Percentiles rank a stretch among this genome's conserved stretches.
phyloP scores from a whole-genome alignment of 176 grass and related monocot genomes.

The Aegilops tauschii region DNA sequence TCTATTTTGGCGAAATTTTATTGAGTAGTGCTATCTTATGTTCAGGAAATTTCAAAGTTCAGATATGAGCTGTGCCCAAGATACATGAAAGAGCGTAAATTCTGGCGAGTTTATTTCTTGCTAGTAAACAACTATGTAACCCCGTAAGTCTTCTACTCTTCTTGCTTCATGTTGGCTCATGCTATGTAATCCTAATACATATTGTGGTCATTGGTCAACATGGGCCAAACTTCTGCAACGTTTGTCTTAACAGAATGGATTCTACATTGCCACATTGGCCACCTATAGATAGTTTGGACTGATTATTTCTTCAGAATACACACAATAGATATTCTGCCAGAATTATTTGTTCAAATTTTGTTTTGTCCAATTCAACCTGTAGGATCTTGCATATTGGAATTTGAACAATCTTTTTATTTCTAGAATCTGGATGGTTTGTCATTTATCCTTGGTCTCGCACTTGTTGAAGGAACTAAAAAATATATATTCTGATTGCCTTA shows the following conservation, averaged over 20 bases:
- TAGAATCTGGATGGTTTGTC: background rate
- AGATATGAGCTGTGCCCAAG: slow-evolving; percentile 97
- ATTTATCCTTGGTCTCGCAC: background rate
- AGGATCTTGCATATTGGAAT: background rate
- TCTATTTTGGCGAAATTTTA: background rate
- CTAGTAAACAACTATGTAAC: slow-evolving; percentile 78
- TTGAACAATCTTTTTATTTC: background rate
- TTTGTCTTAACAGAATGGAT: slow-evolving; percentile 2
- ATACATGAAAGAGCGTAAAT: slow-evolving; percentile 99
- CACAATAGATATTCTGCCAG: background rate
- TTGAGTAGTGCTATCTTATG: slow-evolving; percentile 13
- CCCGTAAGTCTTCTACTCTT: slow-evolving; percentile 61
- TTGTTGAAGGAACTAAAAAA: background rate
- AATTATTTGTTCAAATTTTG: background rate
- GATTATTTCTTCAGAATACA: background rate
- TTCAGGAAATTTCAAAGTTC: slow-evolving; percentile 99
- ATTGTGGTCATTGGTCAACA: slow-evolving; percentile 16
- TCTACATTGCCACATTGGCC: background rate
- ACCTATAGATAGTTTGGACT: background rate
- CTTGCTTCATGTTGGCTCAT: background rate
- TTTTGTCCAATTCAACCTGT: background rate
- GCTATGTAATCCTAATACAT: background rate
- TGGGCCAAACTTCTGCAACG: background rate
- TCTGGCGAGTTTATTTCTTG: slow-evolving; percentile 90
- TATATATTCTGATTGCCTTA: background rate